Evolutionary conservation across 208 protist genomes (phyloP), one percentile per base, ranked within the genome.

Genomic region (Trypanosoma mega): DNA sequence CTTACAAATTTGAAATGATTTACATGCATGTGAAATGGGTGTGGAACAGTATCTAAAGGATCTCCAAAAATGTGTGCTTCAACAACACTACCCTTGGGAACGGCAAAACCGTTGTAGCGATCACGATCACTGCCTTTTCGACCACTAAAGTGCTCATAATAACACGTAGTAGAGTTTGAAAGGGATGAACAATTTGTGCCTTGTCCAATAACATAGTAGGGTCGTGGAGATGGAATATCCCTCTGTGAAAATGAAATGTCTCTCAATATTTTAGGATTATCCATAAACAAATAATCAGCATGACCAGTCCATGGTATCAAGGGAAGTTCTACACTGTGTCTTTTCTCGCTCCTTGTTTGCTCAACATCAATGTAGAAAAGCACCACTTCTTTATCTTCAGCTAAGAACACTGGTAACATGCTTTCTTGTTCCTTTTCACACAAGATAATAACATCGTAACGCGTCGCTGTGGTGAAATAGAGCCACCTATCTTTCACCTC

Each of bases 11-110:
- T 70, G 50, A 94, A 94, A 62, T 92, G 91, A 65, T 96, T 94
- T 1, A 89, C 82, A 67, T 96, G 87, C 6, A 92, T 68, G 57
- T 94, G 87, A 20, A 94, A 68, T 18, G 91, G 87, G 54, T 96
- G 91, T 8, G 82, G 84, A 11, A 80, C 72, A 9, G 24, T 12
- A 36, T 93, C 86, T 0, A 72, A 80, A 3, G 85, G 81, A 43
- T 90, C 86, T 23, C 84, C 85, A 67, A 77, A 93, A 34, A 93
- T 43, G 1, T 71, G 76, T 31, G 78, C 84, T 34, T 78, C 75
- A 44, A 92, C 76, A 2, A 92, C 77, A 12, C 49, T 62, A 63
- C 79, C 50, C 21, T 85, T 64, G 0, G 86, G 85, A 1, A 96
- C 75, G 18, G 52, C 76, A 72, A 96, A 96, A 29, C 76, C 84